Evolutionary conservation across 2,329 filamentous ascomycete genomes (phyloP), one percentile per base, ranked within the genome.

Genomic region (Trichophyton mentagrophytes): DNA sequence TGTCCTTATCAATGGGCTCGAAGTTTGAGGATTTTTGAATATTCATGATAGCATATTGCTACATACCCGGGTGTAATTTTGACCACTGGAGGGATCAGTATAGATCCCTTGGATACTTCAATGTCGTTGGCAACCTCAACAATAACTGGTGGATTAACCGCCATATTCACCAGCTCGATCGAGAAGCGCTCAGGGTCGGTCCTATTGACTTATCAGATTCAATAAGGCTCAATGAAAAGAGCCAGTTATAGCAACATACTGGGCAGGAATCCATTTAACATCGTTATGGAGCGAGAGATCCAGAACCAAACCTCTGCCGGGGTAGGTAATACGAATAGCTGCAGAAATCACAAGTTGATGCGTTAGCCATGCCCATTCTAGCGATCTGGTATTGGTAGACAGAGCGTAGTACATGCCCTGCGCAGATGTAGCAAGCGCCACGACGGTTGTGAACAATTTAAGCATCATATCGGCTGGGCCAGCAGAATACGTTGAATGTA

Each of bases 141-240:
- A 25, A 67, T 62, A 7, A 72, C 65, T 1, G 69, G 68, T 5
- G 74, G 70, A 55, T 73, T 71, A 60, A 69, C 65, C 62, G 69
- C 68, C 59, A 73, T 67, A 61, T 77, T 75, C 66, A 76, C 73
- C n/a, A 78, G 67, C 47, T 73, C 66, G 64, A 79, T 72, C 61
- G 70, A 68, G 65, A 78, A 73, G 5, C 68, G 68, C 2, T 67
- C 58, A 0, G 75, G 73, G 60, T 79, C 77, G 47, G 74, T 73
- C 56, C 73, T 75, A 15, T 61, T 42, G 11, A n/a, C 61, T 9
- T 60, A 61, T 58, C 33, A 42, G 55, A 27, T 42, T 15, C 55
- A 30, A 30, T 7, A 30, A 2, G 27, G 30, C 1, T 46, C 22
- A 6, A 46, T 17, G 51, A 7, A n/a, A 40, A 15, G n/a, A 40